Base-by-base conservation (phyloP, 768 basidiomycete genomes). In the Rhodosporidiobolus sp. region DNA sequence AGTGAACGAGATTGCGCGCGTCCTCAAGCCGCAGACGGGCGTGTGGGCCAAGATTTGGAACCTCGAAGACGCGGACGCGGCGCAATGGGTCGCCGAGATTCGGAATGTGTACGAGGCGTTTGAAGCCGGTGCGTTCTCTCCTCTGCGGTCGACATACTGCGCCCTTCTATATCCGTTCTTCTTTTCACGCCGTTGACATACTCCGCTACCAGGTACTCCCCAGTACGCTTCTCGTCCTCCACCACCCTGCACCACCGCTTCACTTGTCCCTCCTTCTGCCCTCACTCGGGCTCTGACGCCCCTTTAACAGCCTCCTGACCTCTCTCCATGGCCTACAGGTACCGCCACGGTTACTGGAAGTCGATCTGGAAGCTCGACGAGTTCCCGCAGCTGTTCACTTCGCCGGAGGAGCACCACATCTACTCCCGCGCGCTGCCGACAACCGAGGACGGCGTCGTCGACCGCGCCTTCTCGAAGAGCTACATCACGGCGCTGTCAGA, bases 21-120 rank as follows among this genome's bases (percentile, higher is more conserved):
- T 94, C 74, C 84, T 96, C 60, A 90, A 89, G 78, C 89, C 90
- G 0, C 81, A 43, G 38, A 43, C 82, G n/a, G 91, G 91, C 4
- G 81, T 85, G 2, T 84, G 90, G 26, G 88, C 85, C 10, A 84
- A 91, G 67, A 87, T 94, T 58, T 97, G 94, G 94, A 97, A 96
- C 81, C 82, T 94, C 43, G 94, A 96, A 80, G 88, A 92, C 80
- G 84, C 89, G 32, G 80, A 80, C 4, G 88, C 88, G 7, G 38
- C 38, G 0, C 28, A 57, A n/a, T 94, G 91, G 91, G 89, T 92
- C 55, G 88, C 85, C 2, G 83, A 88, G 74, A 65, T 93, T 17
- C 87, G 92, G 14, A 86, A 90, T 73, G 81, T 85, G 59, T 87
- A 77, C 52, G 76, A 78, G 54, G 26, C 24, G 26, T 70, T 75